These are phyloP conservation scores for Cicer judaicum DNA, from an alignment of 306 rosid species.

Conservation along the genomic window DNA sequence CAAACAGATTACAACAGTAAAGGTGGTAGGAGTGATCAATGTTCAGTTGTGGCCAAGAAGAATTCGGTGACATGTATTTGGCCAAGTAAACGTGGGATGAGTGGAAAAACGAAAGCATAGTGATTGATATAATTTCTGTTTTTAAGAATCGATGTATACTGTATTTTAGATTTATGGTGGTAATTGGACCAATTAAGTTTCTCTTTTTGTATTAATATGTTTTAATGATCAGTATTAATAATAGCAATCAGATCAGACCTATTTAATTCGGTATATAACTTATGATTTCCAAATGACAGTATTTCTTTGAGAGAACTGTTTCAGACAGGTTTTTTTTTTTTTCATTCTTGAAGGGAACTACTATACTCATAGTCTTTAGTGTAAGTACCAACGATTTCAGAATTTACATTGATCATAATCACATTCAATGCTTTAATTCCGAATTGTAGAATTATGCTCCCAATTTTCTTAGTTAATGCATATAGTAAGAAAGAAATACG, in stretches of 20 bases:
- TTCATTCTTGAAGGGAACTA: not conserved
- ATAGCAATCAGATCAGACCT: constrained; percentile 21
- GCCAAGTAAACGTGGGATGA: constrained; percentile 68
- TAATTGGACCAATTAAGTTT: constrained; percentile 38
- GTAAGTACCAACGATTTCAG: not conserved
- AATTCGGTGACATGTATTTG: constrained; percentile 63
- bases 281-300: constrained; percentile 12
- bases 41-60: constrained; percentile 89
- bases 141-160: constrained; percentile 27
- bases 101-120: constrained; percentile 82
- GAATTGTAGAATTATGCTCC: not conserved
- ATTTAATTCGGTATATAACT: constrained; percentile 2
- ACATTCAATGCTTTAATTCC: not conserved
- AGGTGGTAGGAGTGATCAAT: constrained; percentile 67
- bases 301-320: not conserved
- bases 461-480: not conserved
- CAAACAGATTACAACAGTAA: constrained; percentile 64
- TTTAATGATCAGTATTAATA: constrained; percentile 10
- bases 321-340: not conserved
- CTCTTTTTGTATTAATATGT: not conserved
- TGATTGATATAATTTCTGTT: constrained; percentile 30
- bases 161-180: constrained; percentile 36
- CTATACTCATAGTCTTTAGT: not conserved
- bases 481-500: not conserved
- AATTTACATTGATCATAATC: not conserved